Evolutionary conservation across 108 stramenopile genomes (phyloP).

Genomic region (Stephanodiscus minutulus): DNA sequence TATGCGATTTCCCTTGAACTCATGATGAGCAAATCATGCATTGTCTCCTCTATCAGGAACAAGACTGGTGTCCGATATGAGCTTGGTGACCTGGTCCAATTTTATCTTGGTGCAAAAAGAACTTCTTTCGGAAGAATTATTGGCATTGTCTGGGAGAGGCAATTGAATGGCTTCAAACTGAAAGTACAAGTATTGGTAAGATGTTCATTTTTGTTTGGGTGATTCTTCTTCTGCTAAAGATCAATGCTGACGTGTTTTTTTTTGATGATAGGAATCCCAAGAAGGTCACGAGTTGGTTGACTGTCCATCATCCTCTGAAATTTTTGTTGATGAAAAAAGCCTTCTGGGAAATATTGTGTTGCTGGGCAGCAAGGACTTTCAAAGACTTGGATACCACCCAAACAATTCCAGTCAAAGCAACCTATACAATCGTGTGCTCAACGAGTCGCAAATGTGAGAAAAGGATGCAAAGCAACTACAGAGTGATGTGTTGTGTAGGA

Average conservation of each 20-base stretch:
- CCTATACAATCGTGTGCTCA: conserved; percentile 24
- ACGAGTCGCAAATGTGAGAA: conserved; percentile 34
- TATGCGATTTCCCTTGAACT: conserved; percentile 21
- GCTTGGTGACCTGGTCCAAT: conserved; percentile 43
- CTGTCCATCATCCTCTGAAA: conserved; percentile 29
- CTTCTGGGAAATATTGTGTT: conserved; percentile 41
- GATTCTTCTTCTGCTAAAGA: background rate
- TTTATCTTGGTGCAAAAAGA: conserved; percentile 19
- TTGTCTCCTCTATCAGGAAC: conserved; percentile 35
- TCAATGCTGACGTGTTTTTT: background rate
- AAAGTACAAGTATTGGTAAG: conserved; percentile 41
- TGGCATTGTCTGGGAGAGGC: conserved; percentile 23
- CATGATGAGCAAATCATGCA: background rate
- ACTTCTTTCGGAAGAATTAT: conserved; percentile 37
- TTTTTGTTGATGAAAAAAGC: conserved; percentile 29
- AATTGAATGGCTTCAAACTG: conserved; percentile 22
- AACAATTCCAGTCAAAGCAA: conserved; percentile 8
- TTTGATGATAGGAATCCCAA: conserved; percentile 8
- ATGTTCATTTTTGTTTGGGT: background rate
- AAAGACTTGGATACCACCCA: conserved; percentile 33
- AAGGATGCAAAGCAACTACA: too few species aligned
- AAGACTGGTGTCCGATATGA: conserved; percentile 31
- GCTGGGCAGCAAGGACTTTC: conserved; percentile 26
- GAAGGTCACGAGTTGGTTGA: conserved; percentile 34
- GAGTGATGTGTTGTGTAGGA: background rate